Evolutionary conservation across 345 rosid species (phyloP), one percentile per base, ranked within the genome.

Genomic region (Eucalyptus brandiana): DNA sequence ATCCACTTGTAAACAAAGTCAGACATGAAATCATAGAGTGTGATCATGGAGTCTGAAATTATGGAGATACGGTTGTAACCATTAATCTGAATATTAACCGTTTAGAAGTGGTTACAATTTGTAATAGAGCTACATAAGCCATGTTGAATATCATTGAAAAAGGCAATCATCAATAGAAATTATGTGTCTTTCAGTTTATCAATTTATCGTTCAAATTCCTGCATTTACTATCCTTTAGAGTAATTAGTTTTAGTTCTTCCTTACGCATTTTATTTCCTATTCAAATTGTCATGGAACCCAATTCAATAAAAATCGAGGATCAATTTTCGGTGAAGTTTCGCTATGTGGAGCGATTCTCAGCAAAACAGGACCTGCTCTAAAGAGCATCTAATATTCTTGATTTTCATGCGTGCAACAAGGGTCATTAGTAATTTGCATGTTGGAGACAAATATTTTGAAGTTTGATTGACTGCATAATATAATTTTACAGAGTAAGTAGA

Each of bases 31-130:
- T 17, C 23, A 51, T 51, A 51, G 56, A 7, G 56, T 51, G 56
- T 51, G 23, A 19, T 53, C 11, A 8, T 53, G 58, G 26, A 53
- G 58, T 5, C 1, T 53, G 2, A 53, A 19, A 53, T 53, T 53
- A 19, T 3, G 58, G 58, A 53, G 58, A 53, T 53, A 19, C 0
- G 0, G 26, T 19, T 53, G 58, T 53, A 19, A 53, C 0, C 0
- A 1, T 53, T 53, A 53, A 53, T 19, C 1, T 53, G 11, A 53
- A 53, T 53, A 53, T 53, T 53, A 53, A 53, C 4, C 0, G 0
- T 53, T 53, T 53, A 32, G 3, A 67, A 16, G 42, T 19, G 23
- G 3, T 67, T 67, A 3, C 23, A 32, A 3, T 32, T 32, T 32
- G 12, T 8, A 67, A 32, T 5, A 10, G 23, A 56, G 12, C 42